Evolutionary conservation across 2,329 filamentous ascomycete species (phyloP), one percentile per base, ranked within the genome.

Genomic region (Calonectria hawksworthii): DNA sequence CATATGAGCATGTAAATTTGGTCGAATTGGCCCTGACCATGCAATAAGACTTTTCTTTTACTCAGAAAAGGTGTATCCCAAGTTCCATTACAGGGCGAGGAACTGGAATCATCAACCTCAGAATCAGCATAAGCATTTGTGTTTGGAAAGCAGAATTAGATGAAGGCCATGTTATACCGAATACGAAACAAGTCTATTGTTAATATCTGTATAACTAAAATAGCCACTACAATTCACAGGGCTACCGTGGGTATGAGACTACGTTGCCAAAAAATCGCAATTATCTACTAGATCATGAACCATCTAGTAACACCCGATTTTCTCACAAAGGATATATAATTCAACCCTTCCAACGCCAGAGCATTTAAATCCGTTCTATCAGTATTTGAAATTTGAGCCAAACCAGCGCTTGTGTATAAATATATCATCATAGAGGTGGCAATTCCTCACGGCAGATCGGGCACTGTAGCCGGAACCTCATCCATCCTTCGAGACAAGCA

Each of bases 381-480:
- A 23, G 47, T 56, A 10, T 28, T 34, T 65, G 26, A 32, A 26
- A 59, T 63, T 47, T 30, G 14, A 18, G 21, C 28, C 36, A 23
- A 59, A n/a, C 63, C 36, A 41, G 61, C 36, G n/a, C 67, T 44
- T 50, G 41, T 30, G 61, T n/a, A 65, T 65, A 54, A 63, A 59
- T 30, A 41, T 28, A 32, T 68, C 23, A 44, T 87, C 89, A 98
- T 83, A 98, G 85, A 54, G 96, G 95, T 67, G 96, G 96, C 81
- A 99, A 85, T 74, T 94, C 93, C 86, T 98, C 96, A 79, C 97
- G 90, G 86, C 97, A 99, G 78, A 98, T 98, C 1, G 97, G 97
- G 86, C 97, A 99, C 86, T 98, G 95, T 81, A 99, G 86, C 73
- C 96, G 88, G 84, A 98, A 96, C 83, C 95, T 91, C 94, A 99